Evolutionary conservation across 1,139 yeast genomes (phyloP).

Genomic region (Suhomyces guaymorum): DNA sequence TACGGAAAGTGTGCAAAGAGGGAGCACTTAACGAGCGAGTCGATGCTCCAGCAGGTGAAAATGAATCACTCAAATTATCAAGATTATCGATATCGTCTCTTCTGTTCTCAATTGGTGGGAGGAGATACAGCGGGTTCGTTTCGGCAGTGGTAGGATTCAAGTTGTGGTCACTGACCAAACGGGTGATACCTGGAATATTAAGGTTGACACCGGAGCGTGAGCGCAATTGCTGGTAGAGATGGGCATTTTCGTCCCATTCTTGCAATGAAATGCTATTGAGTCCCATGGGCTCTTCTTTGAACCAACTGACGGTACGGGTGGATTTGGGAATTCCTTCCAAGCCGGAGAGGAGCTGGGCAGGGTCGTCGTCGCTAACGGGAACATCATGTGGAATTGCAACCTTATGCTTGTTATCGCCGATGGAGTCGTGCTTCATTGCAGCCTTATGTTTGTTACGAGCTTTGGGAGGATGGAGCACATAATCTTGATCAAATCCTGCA

Average conservation of each 20-base stretch:
- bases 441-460: constrained; percentile 10
- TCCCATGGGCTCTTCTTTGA: constrained; percentile 7
- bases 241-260: constrained; percentile 34
- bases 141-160: constrained; percentile 9
- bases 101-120: constrained; percentile 25
- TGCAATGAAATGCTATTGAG: constrained; percentile 29
- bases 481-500: constrained; percentile 29
- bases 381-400: too few relatives aligned
- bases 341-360: constrained; percentile 20
- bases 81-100: constrained; percentile 15
- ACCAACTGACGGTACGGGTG: constrained; percentile 16
- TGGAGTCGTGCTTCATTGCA: too few relatives aligned
- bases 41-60: constrained; percentile 9
- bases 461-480: constrained; percentile 8
- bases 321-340: constrained; percentile 36
- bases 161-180: constrained; percentile 17
- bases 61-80: constrained; percentile 32
- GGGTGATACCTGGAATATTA: constrained; percentile 17
- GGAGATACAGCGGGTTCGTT: constrained; percentile 12
- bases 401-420: too few relatives aligned
- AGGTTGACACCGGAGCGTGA: constrained; percentile 26
- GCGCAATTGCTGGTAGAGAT: constrained; percentile 26
- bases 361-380: too few relatives aligned
- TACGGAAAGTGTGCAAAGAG: constrained; percentile 41
- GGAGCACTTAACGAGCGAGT: constrained; percentile 41